Conservation (phyloP, 2,329 filamentous ascomycete species). For the Alternaria gansuensis region DNA sequence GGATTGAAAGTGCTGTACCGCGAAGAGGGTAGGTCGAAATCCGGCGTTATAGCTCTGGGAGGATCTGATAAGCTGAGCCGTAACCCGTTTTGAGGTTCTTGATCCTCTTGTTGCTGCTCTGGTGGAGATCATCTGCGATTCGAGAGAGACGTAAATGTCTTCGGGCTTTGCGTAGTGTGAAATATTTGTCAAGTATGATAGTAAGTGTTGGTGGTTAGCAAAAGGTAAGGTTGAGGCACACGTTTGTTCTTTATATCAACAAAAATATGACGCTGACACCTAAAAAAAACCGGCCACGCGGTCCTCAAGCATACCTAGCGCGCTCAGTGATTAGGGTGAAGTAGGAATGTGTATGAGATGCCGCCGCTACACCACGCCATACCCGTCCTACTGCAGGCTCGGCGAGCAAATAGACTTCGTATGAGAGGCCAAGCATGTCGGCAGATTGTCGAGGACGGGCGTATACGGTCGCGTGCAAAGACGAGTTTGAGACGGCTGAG, state of each 20-base stretch:
- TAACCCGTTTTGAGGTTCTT: slow-evolving; percentile 49
- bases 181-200: slow-evolving; percentile 13
- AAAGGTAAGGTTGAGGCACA: slow-evolving; percentile 30
- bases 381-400: slow-evolving; percentile 13
- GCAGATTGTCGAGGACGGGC: slow-evolving; percentile 12
- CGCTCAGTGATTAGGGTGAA: slow-evolving; percentile 37
- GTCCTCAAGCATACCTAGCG: slow-evolving; percentile 11
- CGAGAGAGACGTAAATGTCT: slow-evolving; percentile 17
- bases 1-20: slow-evolving; percentile 39
- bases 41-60: slow-evolving; percentile 47
- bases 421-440: slow-evolving; percentile 15
- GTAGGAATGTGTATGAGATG: slow-evolving; percentile 23
- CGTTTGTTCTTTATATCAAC: slow-evolving; percentile 42
- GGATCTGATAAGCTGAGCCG: slow-evolving; percentile 50
- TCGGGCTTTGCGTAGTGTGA: slow-evolving; percentile 10
- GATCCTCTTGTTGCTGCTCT: slow-evolving; percentile 36
- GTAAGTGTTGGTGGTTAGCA: slow-evolving; percentile 28
- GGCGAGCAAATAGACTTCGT: slow-evolving; percentile 15
- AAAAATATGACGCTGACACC: slow-evolving; percentile 29
- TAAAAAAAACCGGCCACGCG: slow-evolving; percentile 19
- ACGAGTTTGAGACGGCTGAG: slow-evolving; percentile 31
- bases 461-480: slow-evolving; percentile 28
- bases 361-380: slow-evolving; percentile 23
- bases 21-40: slow-evolving; percentile 47
- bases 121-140: slow-evolving; percentile 42